A percentile compares a stretch with the other conserved stretches of the same genome.
These are phyloP conservation scores for Lactifluus subvellereus DNA, from an alignment of 768 basidiomycete species.

Conservation along the genomic window DNA sequence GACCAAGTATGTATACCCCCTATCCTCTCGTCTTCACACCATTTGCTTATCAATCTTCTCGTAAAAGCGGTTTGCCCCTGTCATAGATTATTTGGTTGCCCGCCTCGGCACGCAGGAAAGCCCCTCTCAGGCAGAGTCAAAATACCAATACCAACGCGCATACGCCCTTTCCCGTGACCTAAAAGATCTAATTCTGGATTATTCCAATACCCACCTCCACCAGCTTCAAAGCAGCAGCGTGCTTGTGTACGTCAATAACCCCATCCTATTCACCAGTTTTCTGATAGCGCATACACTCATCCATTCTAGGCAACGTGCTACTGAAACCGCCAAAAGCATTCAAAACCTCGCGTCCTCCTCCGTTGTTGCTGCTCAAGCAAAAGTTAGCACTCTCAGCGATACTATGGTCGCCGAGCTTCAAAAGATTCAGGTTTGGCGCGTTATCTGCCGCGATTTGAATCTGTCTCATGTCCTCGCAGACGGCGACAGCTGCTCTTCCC, in stretches of 20 bases:
- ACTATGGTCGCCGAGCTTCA: conserved; percentile 62
- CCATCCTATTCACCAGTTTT: not conserved
- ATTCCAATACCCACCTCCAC: conserved; percentile 67
- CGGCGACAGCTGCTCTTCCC: conserved; percentile 48
- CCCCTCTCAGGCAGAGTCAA: conserved; percentile 45
- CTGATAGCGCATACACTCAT: conserved; percentile 9
- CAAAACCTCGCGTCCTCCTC: conserved; percentile 54
- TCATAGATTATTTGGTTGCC: conserved; percentile 58
- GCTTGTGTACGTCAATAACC: conserved; percentile 46
- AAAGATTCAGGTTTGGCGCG: conserved; percentile 41
- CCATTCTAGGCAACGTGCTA: conserved; percentile 54
- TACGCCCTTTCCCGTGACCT: conserved; percentile 58
- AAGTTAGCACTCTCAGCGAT: conserved; percentile 56
- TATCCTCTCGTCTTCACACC: conserved; percentile 1
- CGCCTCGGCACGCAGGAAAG: conserved; percentile 44
- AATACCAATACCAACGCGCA: conserved; percentile 77
- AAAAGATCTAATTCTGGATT: conserved; percentile 54
- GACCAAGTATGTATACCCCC: conserved; percentile 52
- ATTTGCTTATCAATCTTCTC: conserved; percentile 20
- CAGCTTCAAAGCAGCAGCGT: conserved; percentile 61
- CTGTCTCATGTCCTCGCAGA: conserved; percentile 31
- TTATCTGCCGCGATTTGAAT: not conserved
- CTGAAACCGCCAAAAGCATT: conserved; percentile 60
- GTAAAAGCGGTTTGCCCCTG: conserved; percentile 58
- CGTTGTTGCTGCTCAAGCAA: conserved; percentile 47